Base-by-base conservation (phyloP, 306 rosid species). In the Vicia sativa region DNA sequence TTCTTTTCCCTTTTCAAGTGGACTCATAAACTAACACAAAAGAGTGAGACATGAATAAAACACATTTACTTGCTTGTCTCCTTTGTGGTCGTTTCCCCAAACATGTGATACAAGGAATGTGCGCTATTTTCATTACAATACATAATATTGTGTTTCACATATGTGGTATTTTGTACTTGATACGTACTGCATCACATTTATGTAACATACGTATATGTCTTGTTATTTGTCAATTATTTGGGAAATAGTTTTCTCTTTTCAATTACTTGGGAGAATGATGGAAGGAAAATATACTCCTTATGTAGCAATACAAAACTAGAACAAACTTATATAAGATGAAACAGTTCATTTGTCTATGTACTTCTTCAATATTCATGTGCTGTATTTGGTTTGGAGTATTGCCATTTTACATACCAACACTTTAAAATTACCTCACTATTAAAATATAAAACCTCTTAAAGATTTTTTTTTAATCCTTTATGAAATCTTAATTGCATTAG, bases 101-200 rank as follows among this genome's bases (percentile, higher is more conserved):
- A 68, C 69, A 77, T 65, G 46, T 64, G 56, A 63, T 70, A 53
- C 76, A 66, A 69, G 48, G 54, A 53, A 64, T 81, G 85, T 60
- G 54, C 72, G 80, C 79, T 79, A 71, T 31, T 66, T 42, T 58
- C 62, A 42, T 58, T 72, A 74, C 82, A 83, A 21, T 53, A 9
- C 1, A 56, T 29, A 28, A 28, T 7, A 56, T 28, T 56, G 21
- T 28, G 2, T 56, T 28, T 13, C 9, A 5, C 12, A 28, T 56
- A 28, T 56, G 6, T 18, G 31, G 41, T 28, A 56, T 6, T 28
- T 29, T 29, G 23, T 56, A 56, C 41, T 55, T 55, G 34, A 6
- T 55, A 55, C 60, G 37, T 54, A 54, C 39, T 55, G 1, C 19
- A 21, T 21, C 23, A 28, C 19, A 13, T 56, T 12, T 56, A 28